phyloP scores from a whole-genome alignment of 2,329 filamentous ascomycete species.

The Orbilia oligospora region DNA sequence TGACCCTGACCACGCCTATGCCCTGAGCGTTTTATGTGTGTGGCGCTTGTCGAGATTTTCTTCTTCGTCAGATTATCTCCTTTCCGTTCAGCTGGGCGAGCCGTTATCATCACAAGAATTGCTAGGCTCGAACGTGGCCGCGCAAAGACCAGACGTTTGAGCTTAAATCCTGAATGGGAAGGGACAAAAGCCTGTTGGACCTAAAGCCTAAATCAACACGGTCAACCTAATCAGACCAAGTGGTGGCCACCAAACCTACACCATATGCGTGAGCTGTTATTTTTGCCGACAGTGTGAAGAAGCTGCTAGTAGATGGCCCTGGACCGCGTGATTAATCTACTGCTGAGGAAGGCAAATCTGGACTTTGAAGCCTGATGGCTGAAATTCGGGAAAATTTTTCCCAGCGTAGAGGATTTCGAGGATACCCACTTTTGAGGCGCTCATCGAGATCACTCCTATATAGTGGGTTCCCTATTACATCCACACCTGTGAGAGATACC shows the following conservation, averaged over 20 bases:
- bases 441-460: conserved; percentile 36
- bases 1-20: conserved; percentile 45
- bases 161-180: conserved; percentile 51
- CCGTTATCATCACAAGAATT: conserved; percentile 17
- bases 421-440: conserved; percentile 24
- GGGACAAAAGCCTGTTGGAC: conserved; percentile 12
- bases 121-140: conserved; percentile 24
- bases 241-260: conserved; percentile 29
- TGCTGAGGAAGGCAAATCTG: conserved; percentile 20
- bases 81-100: conserved; percentile 35
- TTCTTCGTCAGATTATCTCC: conserved; percentile 34
- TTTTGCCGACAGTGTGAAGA: conserved; percentile 43
- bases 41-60: conserved; percentile 36
- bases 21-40: conserved; percentile 38
- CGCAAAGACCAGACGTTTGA: conserved; percentile 39
- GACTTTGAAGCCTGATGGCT: conserved; percentile 19
- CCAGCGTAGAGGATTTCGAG: not conserved
- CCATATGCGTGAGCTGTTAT: not conserved
- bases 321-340: conserved; percentile 57
- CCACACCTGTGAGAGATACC: conserved; percentile 8
- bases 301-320: conserved; percentile 26
- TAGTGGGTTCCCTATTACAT: conserved; percentile 29
- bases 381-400: conserved; percentile 45
- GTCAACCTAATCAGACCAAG: conserved; percentile 15
- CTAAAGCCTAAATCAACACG: conserved; percentile 58